phyloP scores from a whole-genome alignment of 768 basidiomycete genomes.

The Galerina sulciceps region DNA sequence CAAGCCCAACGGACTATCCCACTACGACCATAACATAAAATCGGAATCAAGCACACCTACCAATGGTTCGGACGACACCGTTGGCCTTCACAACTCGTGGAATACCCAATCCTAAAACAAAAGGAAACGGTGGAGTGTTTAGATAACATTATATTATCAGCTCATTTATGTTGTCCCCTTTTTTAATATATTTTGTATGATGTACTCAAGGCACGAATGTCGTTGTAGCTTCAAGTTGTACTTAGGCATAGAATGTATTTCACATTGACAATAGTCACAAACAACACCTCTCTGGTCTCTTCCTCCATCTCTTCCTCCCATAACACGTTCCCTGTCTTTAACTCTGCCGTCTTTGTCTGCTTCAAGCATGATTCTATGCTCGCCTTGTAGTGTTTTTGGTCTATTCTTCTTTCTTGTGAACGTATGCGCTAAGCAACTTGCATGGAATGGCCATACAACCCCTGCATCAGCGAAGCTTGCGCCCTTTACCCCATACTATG shows the following conservation, averaged over 20 bases:
- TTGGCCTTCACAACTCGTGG: constrained; percentile 82
- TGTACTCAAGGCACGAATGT: background rate
- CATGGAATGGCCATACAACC: constrained; percentile 73
- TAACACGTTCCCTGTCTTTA: background rate
- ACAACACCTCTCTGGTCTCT: background rate
- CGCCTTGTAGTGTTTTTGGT: background rate
- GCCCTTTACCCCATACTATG: constrained; percentile 71
- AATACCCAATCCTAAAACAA: constrained; percentile 31
- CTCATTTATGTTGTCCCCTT: constrained; percentile 10
- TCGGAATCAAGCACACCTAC: constrained; percentile 44
- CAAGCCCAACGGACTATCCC: constrained; percentile 15
- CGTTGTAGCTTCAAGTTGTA: background rate
- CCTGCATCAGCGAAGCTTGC: constrained; percentile 49
- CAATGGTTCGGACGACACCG: constrained; percentile 74
- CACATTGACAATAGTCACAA: background rate
- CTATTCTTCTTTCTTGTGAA: constrained; percentile 1
- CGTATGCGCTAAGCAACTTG: constrained; percentile 39
- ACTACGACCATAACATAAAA: constrained; percentile 14
- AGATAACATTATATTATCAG: constrained; percentile 11
- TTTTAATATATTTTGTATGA: constrained; percentile 13
- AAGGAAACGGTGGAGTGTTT: background rate
- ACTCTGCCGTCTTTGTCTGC: background rate
- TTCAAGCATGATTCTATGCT: background rate
- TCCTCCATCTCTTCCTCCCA: no score
- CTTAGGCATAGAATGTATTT: background rate